These are phyloP conservation scores for Neospermospora avenae DNA, from an alignment of 2,329 filamentous ascomycete species.

Conservation along the genomic window DNA sequence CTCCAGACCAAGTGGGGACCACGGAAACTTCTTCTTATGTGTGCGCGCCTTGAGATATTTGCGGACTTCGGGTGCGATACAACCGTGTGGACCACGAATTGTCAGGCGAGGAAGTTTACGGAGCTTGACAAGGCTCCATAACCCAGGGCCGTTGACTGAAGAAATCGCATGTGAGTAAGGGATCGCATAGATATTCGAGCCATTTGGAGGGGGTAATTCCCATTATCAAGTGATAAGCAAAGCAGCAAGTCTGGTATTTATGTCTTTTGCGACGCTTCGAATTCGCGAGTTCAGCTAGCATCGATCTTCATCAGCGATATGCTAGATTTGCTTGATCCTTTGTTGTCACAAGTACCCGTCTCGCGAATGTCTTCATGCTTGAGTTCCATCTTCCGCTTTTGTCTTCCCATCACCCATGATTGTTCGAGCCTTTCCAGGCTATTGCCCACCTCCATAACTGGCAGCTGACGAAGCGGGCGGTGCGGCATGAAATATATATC, in stretches of 20 bases:
- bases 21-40: conserved; percentile 19
- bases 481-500: not conserved
- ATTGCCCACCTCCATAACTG: not conserved
- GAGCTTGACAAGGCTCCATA: conserved; percentile 24
- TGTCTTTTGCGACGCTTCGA: not conserved
- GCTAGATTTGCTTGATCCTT: too few relatives aligned
- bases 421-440: not conserved
- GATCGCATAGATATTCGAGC: conserved; percentile 4
- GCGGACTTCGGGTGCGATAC: conserved; percentile 18
- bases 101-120: conserved; percentile 18
- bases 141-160: too few relatives aligned
- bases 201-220: not conserved
- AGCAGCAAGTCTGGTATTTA: not conserved
- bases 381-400: too few relatives aligned
- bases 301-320: too few relatives aligned
- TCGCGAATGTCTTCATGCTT: too few relatives aligned
- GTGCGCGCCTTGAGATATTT: conserved; percentile 18
- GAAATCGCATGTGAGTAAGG: conserved; percentile 13
- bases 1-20: conserved; percentile 17
- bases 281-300: not conserved
- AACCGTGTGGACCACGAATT: conserved; percentile 18
- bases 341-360: too few relatives aligned
- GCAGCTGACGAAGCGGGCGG: not conserved
- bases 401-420: not conserved
- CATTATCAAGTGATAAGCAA: not conserved